Percentiles rank a stretch among this genome's conserved stretches.
These are phyloP conservation scores for Emergomyces orientalis DNA, from an alignment of 2,329 filamentous ascomycete genomes.

Conservation along the genomic window DNA sequence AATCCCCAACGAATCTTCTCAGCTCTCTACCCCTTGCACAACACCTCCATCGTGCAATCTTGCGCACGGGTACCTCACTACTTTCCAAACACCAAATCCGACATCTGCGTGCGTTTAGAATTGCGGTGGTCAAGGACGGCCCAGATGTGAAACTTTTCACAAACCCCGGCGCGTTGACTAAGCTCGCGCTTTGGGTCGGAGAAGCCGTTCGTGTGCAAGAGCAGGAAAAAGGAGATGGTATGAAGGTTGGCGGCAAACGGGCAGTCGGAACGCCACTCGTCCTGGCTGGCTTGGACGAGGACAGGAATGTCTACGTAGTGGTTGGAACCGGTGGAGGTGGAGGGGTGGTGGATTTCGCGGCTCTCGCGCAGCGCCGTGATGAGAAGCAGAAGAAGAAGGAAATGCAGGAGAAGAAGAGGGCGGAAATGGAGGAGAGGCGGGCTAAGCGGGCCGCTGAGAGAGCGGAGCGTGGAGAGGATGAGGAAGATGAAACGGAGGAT, in stretches of 20 bases:
- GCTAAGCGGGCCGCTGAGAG: constrained; percentile 47
- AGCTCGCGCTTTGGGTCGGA: constrained; percentile 86
- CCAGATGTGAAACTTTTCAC: constrained; percentile 86
- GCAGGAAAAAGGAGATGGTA: constrained; percentile 64
- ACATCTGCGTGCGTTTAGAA: constrained; percentile 82
- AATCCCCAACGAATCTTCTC: constrained; percentile 49
- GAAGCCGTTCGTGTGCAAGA: constrained; percentile 89
- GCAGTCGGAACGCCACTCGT: constrained; percentile 68
- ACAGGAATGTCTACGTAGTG: constrained; percentile 77
- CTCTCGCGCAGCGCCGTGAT: constrained; percentile 58
- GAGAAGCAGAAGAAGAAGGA: constrained; percentile 54
- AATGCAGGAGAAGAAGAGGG: constrained; percentile 53
- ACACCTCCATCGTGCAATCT: constrained; percentile 82
- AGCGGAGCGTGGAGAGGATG: constrained; percentile 42
- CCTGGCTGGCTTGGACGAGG: constrained; percentile 80
- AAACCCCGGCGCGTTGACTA: constrained; percentile 84
- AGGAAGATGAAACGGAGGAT: constrained; percentile 55
- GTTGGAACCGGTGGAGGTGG: constrained; percentile 87
- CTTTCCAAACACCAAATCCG: constrained; percentile 92
- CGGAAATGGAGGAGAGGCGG: constrained; percentile 54
- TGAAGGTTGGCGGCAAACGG: constrained; percentile 36
- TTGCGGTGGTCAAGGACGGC: constrained; percentile 92
- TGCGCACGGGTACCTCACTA: constrained; percentile 80
- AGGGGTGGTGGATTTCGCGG: constrained; percentile 57
- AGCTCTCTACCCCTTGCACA: constrained; percentile 74